Percentiles rank a stretch among this genome's conserved stretches.
Evolutionary conservation across 2,329 filamentous ascomycete species (phyloP).

Genomic region (Xylariales sp.): DNA sequence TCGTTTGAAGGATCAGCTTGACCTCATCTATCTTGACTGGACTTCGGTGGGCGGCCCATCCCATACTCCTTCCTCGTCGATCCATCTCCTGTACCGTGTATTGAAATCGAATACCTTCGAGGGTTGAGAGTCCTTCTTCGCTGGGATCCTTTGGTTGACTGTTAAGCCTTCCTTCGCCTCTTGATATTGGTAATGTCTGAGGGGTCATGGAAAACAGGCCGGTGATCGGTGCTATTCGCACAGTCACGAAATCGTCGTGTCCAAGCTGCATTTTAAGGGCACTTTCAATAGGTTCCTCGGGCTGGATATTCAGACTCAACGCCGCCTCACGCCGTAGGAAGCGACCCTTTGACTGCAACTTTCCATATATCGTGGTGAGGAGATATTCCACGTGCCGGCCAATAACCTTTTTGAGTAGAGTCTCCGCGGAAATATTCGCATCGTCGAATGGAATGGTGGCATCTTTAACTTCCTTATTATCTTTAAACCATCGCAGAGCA

Average conservation of each 20-base stretch:
- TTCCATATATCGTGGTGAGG: conserved; percentile 61
- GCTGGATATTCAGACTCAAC: conserved; percentile 53
- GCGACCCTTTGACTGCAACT: conserved; percentile 54
- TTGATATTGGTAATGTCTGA: conserved; percentile 48
- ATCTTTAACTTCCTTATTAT: conserved; percentile 69
- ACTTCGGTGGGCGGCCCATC: conserved; percentile 54
- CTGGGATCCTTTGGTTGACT: conserved; percentile 46
- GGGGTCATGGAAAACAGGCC: conserved; percentile 72
- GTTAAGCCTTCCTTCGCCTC: conserved; percentile 64
- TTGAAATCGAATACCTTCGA: conserved; percentile 61
- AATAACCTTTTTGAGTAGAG: conserved; percentile 68
- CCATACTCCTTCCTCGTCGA: conserved; percentile 55
- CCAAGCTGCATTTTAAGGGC: conserved; percentile 67
- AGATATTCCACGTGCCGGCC: conserved; percentile 70
- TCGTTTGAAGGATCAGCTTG: conserved; percentile 57
- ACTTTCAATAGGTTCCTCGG: conserved; percentile 61
- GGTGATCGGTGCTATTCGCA: conserved; percentile 72
- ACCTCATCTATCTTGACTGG: conserved; percentile 50
- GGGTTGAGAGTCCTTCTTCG: conserved; percentile 49
- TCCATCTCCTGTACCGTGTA: conserved; percentile 58
- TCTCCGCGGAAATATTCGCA: conserved; percentile 66
- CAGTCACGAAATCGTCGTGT: conserved; percentile 50
- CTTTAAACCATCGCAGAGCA: conserved; percentile 76
- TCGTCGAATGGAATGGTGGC: conserved; percentile 64
- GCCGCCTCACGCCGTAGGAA: conserved; percentile 57